A percentile compares a stretch with the other conserved stretches of the same genome.
Conservation (phyloP, 78 protist genomes). For the Anaeramoeba flamelloides region DNA sequence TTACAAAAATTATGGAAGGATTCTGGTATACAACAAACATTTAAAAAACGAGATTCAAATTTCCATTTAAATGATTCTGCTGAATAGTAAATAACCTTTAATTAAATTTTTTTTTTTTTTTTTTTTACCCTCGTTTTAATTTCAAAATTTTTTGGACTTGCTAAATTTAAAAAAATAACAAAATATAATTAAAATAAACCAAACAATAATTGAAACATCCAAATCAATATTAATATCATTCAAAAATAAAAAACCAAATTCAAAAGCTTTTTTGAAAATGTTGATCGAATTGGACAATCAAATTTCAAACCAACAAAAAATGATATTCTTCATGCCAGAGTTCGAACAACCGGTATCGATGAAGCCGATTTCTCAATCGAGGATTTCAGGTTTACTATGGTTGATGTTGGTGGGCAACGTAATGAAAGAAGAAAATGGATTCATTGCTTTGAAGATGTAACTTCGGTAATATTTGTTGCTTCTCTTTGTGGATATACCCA, state of each 20-base stretch:
- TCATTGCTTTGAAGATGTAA: not conserved
- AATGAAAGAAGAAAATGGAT: slow-evolving; percentile 1
- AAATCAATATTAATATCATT: not conserved
- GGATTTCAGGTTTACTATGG: not conserved
- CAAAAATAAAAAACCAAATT: not conserved
- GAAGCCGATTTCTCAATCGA: not conserved
- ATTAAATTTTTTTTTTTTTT: not conserved
- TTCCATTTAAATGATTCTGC: not conserved
- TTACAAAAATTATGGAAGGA: not conserved
- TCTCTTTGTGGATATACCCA: not conserved
- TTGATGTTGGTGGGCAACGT: not conserved
- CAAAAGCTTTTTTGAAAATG: not conserved
- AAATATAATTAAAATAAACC: not conserved
- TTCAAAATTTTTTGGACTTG: not conserved
- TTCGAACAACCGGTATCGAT: not conserved
- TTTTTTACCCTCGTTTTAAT: not conserved
- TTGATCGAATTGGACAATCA: not conserved
- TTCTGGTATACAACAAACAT: not conserved
- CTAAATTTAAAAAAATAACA: not conserved
- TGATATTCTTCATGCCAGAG: not conserved
- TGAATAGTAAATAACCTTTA: not conserved
- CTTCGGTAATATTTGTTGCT: not conserved
- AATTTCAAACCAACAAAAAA: not conserved
- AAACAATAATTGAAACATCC: not conserved
- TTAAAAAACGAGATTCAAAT: not conserved